Evolutionary conservation across 306 rosid genomes (phyloP).

Genomic region (Dalbergia cochinchinensis): DNA sequence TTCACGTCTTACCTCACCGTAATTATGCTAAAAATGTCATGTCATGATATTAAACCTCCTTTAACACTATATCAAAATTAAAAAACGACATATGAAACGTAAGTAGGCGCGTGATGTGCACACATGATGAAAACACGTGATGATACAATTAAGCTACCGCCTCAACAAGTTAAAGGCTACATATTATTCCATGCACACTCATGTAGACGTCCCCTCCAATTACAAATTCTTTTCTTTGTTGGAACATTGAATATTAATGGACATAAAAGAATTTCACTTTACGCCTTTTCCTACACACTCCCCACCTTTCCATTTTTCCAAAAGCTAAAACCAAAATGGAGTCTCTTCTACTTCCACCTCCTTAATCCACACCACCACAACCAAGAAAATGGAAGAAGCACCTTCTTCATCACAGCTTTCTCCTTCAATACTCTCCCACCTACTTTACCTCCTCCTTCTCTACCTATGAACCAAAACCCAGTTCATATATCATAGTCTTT

Average conservation of each 20-base stretch:
- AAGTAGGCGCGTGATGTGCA: not conserved
- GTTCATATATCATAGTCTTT: not conserved
- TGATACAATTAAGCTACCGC: not conserved
- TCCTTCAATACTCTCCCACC: constrained; percentile 32
- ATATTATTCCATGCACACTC: constrained; percentile 7
- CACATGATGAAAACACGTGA: not conserved
- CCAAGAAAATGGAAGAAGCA: constrained; percentile 6
- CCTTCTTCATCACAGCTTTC: constrained; percentile 36
- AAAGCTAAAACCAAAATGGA: constrained; percentile 28
- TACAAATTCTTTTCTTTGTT: constrained; percentile 11
- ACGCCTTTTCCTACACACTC: constrained; percentile 37
- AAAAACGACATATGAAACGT: not conserved
- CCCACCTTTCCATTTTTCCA: constrained; percentile 4
- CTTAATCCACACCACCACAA: constrained; percentile 32
- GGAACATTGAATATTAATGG: constrained; percentile 7
- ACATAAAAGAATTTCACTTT: constrained; percentile 46
- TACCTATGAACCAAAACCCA: constrained; percentile 46
- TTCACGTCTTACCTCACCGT: too few relatives aligned
- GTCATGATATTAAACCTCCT: too few relatives aligned
- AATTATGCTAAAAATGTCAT: too few relatives aligned
- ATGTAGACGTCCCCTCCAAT: not conserved
- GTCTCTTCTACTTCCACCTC: constrained; percentile 24
- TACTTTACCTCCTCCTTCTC: constrained; percentile 58
- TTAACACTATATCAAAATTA: too few relatives aligned
- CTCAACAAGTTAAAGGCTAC: not conserved